phyloP scores from a whole-genome alignment of 441 rosid species.

The Populus hybrid region DNA sequence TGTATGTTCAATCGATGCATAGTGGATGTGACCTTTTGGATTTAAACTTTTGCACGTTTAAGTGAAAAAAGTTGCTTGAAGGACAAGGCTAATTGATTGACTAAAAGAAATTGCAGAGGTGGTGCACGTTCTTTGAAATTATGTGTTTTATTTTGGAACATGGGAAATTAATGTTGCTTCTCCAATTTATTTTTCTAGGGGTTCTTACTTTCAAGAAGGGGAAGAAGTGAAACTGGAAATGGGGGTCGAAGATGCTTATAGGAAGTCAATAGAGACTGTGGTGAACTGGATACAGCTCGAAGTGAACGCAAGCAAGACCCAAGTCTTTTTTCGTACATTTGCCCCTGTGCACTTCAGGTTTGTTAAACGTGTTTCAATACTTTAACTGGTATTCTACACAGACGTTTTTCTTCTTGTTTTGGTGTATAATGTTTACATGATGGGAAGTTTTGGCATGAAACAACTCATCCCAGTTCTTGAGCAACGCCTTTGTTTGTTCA shows the following conservation, averaged over 20 bases:
- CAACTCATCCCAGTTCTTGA: neutral
- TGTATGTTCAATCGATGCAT: neutral
- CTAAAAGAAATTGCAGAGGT: conserved; percentile 1
- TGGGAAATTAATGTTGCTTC: neutral
- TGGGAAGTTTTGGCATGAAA: neutral
- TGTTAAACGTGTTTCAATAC: neutral
- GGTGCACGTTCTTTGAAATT: conserved; percentile 1
- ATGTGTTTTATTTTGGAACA: neutral
- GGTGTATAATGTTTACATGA: neutral
- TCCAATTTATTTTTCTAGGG: conserved; percentile 38
- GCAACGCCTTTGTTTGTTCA: neutral
- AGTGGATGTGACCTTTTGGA: conserved; percentile 1
- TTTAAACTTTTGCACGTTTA: neutral
- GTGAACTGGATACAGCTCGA: conserved; percentile 59
- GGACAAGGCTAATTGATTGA: conserved; percentile 1
- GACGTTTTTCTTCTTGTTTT: neutral
- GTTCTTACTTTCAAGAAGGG: conserved; percentile 85
- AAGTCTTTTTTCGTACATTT: conserved; percentile 82
- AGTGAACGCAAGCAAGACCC: conserved; percentile 64
- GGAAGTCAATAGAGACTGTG: conserved; percentile 61
- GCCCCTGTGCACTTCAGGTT: conserved; percentile 99
- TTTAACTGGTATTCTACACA: neutral
- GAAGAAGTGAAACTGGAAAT: conserved; percentile 50
- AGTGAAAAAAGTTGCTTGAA: neutral
- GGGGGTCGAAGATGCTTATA: conserved; percentile 63